Evolutionary conservation across 1,284 basidiomycete genomes (phyloP).

Genomic region (Cutaneotrichosporon sp.): DNA sequence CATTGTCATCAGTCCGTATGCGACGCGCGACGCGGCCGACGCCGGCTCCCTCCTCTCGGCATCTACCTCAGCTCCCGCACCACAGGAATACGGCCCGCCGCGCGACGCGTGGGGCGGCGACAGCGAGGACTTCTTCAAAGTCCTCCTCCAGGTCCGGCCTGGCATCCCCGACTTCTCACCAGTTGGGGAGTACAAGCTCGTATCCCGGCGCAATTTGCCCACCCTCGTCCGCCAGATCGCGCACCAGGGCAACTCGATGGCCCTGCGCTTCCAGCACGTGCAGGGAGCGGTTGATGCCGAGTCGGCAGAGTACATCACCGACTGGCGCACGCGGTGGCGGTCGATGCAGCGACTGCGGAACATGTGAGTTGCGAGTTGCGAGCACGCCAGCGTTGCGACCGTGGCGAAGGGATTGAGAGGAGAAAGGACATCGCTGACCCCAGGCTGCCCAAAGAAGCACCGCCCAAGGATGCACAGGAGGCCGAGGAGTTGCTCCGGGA

Average conservation of each 20-base stretch:
- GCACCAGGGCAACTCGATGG: constrained; percentile 81
- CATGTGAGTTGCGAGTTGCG: constrained; percentile 30
- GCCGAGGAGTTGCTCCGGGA: constrained; percentile 42
- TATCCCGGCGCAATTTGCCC: constrained; percentile 79
- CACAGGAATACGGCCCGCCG: background rate
- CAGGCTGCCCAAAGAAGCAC: constrained; percentile 26
- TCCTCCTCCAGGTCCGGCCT: constrained; percentile 76
- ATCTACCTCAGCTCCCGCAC: background rate
- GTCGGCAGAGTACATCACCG: constrained; percentile 77
- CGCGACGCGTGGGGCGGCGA: constrained; percentile 38
- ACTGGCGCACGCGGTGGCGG: constrained; percentile 79
- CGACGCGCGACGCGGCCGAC: constrained; percentile 62
- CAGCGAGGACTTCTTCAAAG: constrained; percentile 74
- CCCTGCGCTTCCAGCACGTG: constrained; percentile 72
- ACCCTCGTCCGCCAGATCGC: constrained; percentile 80
- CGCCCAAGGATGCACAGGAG: constrained; percentile 30
- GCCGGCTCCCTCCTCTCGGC: constrained; percentile 12
- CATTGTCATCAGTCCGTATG: constrained; percentile 93
- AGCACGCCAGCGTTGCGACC: background rate
- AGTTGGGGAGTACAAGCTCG: constrained; percentile 86
- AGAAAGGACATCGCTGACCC: constrained; percentile 3
- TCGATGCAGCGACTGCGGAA: constrained; percentile 67
- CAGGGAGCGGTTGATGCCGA: constrained; percentile 63
- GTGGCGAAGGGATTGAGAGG: background rate
- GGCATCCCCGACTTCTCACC: constrained; percentile 91